Conservation (phyloP, 2,329 filamentous ascomycete genomes). For the Claviceps cyperi region DNA sequence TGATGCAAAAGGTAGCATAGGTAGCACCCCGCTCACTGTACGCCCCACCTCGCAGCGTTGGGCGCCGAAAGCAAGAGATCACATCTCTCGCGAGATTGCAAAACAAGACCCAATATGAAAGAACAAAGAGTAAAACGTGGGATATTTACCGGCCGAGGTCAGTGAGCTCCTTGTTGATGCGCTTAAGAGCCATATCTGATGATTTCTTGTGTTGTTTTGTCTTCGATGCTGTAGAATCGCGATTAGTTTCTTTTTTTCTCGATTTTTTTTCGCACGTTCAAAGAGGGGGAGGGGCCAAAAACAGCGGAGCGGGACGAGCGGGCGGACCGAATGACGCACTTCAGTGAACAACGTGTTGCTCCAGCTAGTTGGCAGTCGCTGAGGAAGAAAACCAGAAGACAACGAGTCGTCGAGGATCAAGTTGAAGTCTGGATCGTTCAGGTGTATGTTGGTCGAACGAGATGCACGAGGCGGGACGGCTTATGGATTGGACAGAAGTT, state of each 20-base stretch:
- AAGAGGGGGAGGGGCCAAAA: constrained; percentile 2
- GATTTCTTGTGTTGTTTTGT: constrained; percentile 16
- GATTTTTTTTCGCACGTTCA: background rate
- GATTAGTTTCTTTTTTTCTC: constrained; percentile 11
- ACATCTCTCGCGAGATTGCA: constrained; percentile 10
- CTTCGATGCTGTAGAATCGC: constrained; percentile 8
- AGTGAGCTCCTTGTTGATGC: constrained; percentile 88
- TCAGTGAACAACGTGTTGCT: constrained; percentile 9
- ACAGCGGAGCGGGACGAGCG: constrained; percentile 4
- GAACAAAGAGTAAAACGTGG: constrained; percentile 8
- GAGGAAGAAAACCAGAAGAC: constrained; percentile 4
- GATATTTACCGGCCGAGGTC: constrained; percentile 69
- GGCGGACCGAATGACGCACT: constrained; percentile 14
- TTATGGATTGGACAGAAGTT: background rate
- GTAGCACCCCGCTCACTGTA: constrained; percentile 21
- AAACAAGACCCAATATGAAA: background rate
- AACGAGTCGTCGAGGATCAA: constrained; percentile 1
- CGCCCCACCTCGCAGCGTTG: constrained; percentile 23
- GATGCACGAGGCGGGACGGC: background rate
- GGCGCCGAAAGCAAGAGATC: constrained; percentile 9
- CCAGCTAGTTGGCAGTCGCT: constrained; percentile 2
- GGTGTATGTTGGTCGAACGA: background rate
- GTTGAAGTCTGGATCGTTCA: constrained; percentile 1
- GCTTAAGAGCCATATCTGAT: constrained; percentile 67
- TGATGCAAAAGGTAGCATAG: constrained; percentile 3